phyloP scores from a whole-genome alignment of 1,284 basidiomycete genomes.

The Grifola frondosa region DNA sequence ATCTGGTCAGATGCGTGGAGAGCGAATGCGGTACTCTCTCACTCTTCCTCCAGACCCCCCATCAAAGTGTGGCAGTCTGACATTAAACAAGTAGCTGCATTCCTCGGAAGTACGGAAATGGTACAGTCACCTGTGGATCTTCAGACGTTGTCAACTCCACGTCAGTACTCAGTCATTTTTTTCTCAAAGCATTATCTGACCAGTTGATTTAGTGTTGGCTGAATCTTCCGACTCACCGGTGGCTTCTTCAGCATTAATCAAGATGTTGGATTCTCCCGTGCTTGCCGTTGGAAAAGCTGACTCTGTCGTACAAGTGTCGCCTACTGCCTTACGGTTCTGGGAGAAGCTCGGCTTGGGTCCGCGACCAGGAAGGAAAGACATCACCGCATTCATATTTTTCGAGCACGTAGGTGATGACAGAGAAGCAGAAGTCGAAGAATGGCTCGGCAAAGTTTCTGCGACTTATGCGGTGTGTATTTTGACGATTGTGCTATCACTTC shows the following conservation, averaged over 20 bases:
- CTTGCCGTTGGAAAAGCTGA: slow-evolving; percentile 63
- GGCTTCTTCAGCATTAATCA: slow-evolving; percentile 23
- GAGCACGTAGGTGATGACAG: slow-evolving; percentile 55
- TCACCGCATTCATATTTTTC: slow-evolving; percentile 64
- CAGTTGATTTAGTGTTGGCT: neutral
- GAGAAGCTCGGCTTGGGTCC: slow-evolving; percentile 77
- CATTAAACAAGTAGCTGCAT: slow-evolving; percentile 40
- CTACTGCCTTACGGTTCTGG: slow-evolving; percentile 76
- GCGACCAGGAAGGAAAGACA: slow-evolving; percentile 65
- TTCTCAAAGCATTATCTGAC: neutral
- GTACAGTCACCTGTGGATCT: slow-evolving; percentile 33
- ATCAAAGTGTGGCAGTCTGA: slow-evolving; percentile 57
- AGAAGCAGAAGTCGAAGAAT: slow-evolving; percentile 46
- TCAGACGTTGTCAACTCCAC: slow-evolving; percentile 38
- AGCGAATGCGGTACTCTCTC: slow-evolving; percentile 36
- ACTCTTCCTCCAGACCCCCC: slow-evolving; percentile 16
- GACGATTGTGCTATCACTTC: neutral
- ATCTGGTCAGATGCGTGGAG: slow-evolving; percentile 70
- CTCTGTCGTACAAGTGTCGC: slow-evolving; percentile 59
- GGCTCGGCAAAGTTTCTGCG: slow-evolving; percentile 54
- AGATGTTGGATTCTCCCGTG: slow-evolving; percentile 52
- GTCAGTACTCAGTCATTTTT: slow-evolving; percentile 27
- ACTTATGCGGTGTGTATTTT: slow-evolving; percentile 55
- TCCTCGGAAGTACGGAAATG: slow-evolving; percentile 29
- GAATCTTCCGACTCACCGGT: neutral